These are phyloP conservation scores for Tulasnella sp. DNA, from an alignment of 768 basidiomycete genomes.

Conservation along the genomic window DNA sequence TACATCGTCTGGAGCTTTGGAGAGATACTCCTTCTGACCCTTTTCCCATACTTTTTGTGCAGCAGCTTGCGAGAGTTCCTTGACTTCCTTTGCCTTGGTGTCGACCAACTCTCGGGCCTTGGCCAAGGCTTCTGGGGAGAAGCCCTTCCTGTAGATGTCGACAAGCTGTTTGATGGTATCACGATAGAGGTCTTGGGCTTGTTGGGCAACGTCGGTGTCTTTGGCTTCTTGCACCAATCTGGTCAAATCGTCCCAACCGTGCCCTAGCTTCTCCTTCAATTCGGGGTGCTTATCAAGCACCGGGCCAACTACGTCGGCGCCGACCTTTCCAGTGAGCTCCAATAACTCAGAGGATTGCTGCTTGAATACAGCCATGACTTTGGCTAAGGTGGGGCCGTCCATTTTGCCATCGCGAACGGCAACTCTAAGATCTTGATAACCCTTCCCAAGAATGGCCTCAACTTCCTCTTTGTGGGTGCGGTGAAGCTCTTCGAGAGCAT, in stretches of 20 bases:
- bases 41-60: constrained; percentile 24
- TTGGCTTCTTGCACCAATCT: constrained; percentile 20
- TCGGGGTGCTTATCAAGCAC: constrained; percentile 26
- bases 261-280: constrained; percentile 25
- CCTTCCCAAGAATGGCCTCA: constrained; percentile 27
- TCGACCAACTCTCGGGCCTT: constrained; percentile 23
- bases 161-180: constrained; percentile 20
- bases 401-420: constrained; percentile 21
- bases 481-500: constrained; percentile 31
- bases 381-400: constrained; percentile 24
- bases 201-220: constrained; percentile 20
- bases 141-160: constrained; percentile 25
- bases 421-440: constrained; percentile 29
- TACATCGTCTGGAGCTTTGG: constrained; percentile 24
- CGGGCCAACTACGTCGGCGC: constrained; percentile 22
- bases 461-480: constrained; percentile 33
- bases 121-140: constrained; percentile 22
- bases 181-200: constrained; percentile 27
- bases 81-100: constrained; percentile 23
- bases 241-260: constrained; percentile 25
- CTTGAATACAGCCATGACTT: constrained; percentile 24
- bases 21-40: constrained; percentile 23
- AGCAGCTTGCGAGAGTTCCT: constrained; percentile 21
- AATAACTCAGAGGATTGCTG: constrained; percentile 24
- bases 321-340: constrained; percentile 25